These are phyloP conservation scores for Talaromyces sp. DNA, from an alignment of 2,329 filamentous ascomycete species.

Conservation along the genomic window DNA sequence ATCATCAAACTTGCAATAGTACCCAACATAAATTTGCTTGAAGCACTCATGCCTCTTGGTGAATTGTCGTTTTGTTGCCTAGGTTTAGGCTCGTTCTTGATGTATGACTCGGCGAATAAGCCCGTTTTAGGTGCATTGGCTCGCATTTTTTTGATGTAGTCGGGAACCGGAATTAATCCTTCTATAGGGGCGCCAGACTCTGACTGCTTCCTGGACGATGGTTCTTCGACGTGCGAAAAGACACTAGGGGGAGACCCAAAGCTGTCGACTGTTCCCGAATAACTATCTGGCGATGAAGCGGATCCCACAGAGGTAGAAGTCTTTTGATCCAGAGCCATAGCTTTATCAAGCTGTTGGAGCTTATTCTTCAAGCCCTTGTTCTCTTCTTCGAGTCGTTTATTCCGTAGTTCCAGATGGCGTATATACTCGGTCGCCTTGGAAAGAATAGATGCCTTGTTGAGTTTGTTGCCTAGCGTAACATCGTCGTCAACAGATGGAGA, in stretches of 20 bases:
- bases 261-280: constrained; percentile 30
- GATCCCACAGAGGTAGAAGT: constrained; percentile 29
- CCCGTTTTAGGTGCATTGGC: constrained; percentile 27
- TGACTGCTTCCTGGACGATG: constrained; percentile 24
- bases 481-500: constrained; percentile 65
- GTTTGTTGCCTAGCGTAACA: constrained; percentile 80
- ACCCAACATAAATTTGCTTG: constrained; percentile 82
- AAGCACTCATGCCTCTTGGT: constrained; percentile 45
- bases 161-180: constrained; percentile 40
- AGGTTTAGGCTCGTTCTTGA: constrained; percentile 23
- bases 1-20: constrained; percentile 90
- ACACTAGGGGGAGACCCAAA: constrained; percentile 34
- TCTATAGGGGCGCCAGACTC: constrained; percentile 31
- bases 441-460: constrained; percentile 95
- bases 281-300: constrained; percentile 37
- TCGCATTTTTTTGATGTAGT: constrained; percentile 38
- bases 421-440: constrained; percentile 98
- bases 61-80: constrained; percentile 33
- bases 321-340: constrained; percentile 37
- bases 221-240: constrained; percentile 33
- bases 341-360: constrained; percentile 71
- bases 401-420: constrained; percentile 84
- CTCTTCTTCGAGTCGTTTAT: constrained; percentile 74
- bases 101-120: constrained; percentile 35
- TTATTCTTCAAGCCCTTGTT: constrained; percentile 72